Base-by-base conservation (phyloP, 805 yeast species). In the Debaryomyces hansenii region DNA sequence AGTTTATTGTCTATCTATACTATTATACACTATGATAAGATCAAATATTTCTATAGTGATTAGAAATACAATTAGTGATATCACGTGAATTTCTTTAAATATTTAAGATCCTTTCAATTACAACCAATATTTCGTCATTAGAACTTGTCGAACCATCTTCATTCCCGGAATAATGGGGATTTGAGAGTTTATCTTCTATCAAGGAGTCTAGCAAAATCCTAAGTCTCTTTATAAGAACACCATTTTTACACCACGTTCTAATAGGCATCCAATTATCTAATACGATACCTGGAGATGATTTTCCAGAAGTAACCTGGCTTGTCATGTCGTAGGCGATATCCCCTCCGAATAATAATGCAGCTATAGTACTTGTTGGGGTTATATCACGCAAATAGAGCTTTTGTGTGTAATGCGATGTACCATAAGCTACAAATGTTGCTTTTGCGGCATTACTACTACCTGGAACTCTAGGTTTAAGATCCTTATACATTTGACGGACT, bases 211-310 rank as follows among this genome's bases (percentile, higher is more conserved):
- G 64, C 40, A 89, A 61, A 9, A 66, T 58, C 55, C 96, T 71
- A 46, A 92, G 66, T 48, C 85, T 81, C 47, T 87, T 86, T 27
- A 91, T 77, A 40, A 92, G 68, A 2, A 92, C 96, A 1, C 91
- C 98, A 57, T 91, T 89, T 53, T 94, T 87, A 52, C 96, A 86
- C 97, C 97, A 92, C 0, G 97, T 89, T 50, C 88, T 75, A 10
- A 92, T 76, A 0, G 97, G 95, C 29, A 89, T 66, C 97, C 98
- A 91, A n/a, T 77, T 77, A 54, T 89, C 96, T 45, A 92, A 69
- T 7, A 90, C 82, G 31, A 94, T 79, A 18, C 97, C 97, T 0
- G 96, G 95, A 0, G 90, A 79, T 4, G 83, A 75, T 35, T 70
- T 75, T 1, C 78, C 77, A 5, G 63, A 58, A 1, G 78, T 69